A percentile compares a stretch with the other conserved stretches of the same genome.
phyloP scores from a whole-genome alignment of 225 moss, liverwort and hornwort genomes.

The Polytrichum formosum region DNA sequence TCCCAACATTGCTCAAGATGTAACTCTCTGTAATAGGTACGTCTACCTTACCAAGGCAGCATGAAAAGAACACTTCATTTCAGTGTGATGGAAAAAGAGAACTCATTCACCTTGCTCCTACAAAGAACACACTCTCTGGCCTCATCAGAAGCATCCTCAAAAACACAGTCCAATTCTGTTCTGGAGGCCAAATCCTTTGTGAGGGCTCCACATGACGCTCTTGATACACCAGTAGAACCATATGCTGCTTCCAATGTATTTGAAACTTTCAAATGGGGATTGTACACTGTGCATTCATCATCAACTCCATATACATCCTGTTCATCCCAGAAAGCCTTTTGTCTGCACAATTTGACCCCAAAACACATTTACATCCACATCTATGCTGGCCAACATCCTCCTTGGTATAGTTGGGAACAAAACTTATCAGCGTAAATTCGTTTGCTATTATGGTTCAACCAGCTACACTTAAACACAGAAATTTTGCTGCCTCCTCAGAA shows the following conservation, averaged over 20 bases:
- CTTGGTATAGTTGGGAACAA: too few relatives aligned
- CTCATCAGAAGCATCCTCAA: constrained; percentile 27
- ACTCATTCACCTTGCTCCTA: constrained; percentile 53
- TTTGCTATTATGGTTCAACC: too few relatives aligned
- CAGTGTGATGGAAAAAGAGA: too few relatives aligned
- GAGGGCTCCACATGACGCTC: constrained; percentile 15
- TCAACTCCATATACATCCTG: constrained; percentile 33
- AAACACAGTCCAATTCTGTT: constrained; percentile 18
- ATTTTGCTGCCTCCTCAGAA: too few relatives aligned
- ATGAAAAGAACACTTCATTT: too few relatives aligned
- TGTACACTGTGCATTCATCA: constrained; percentile 32
- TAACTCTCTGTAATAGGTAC: too few relatives aligned
- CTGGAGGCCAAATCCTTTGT: not conserved
- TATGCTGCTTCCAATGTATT: constrained; percentile 12
- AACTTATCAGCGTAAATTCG: too few relatives aligned
- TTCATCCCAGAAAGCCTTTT: constrained; percentile 68
- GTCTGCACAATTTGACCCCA: constrained; percentile 35
- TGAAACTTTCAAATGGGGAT: constrained; percentile 17
- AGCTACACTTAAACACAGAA: too few relatives aligned
- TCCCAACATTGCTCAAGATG: too few relatives aligned
- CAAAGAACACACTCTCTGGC: constrained; percentile 84
- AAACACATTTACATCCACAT: too few relatives aligned
- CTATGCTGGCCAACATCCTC: too few relatives aligned
- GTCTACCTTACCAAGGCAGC: too few relatives aligned
- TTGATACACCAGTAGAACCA: constrained; percentile 4